phyloP scores from a whole-genome alignment of 495 filamentous ascomycete genomes.

The Penicillium cataractarum region DNA sequence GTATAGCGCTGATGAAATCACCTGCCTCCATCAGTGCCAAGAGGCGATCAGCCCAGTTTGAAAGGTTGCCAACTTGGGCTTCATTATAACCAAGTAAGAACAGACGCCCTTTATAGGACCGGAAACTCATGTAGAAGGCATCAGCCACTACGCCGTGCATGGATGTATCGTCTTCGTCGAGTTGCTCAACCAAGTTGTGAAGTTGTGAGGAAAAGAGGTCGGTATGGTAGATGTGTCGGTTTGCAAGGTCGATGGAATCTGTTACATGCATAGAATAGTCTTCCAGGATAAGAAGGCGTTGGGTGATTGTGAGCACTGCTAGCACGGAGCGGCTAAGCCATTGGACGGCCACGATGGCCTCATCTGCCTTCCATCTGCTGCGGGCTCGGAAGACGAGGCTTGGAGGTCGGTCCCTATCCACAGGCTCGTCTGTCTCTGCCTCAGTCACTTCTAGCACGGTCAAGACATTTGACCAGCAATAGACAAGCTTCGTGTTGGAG shows the following conservation, averaged over 20 bases:
- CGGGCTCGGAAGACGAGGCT: slow-evolving; percentile 78
- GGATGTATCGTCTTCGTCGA: slow-evolving; percentile 83
- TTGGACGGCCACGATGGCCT: slow-evolving; percentile 94
- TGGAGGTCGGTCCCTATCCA: slow-evolving; percentile 68
- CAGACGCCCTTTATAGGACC: slow-evolving; percentile 88
- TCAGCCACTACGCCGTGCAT: slow-evolving; percentile 97
- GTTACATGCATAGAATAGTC: slow-evolving; percentile 86
- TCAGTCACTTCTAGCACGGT: slow-evolving; percentile 88
- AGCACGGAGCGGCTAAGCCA: slow-evolving; percentile 96
- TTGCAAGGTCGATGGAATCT: slow-evolving; percentile 88
- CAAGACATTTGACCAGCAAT: slow-evolving; percentile 96
- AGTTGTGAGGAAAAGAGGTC: slow-evolving; percentile 88
- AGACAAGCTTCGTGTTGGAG: slow-evolving; percentile 76
- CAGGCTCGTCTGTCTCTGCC: slow-evolving; percentile 62
- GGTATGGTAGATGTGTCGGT: slow-evolving; percentile 88
- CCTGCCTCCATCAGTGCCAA: slow-evolving; percentile 94
- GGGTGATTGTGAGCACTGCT: slow-evolving; percentile 88
- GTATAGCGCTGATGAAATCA: slow-evolving; percentile 88
- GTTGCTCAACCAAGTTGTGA: slow-evolving; percentile 78
- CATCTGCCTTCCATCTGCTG: slow-evolving; percentile 89
- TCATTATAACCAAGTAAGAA: slow-evolving; percentile 93
- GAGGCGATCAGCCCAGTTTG: slow-evolving; percentile 98
- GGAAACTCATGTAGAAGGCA: slow-evolving; percentile 97
- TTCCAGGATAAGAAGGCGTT: slow-evolving; percentile 89
- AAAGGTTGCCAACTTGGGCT: slow-evolving; percentile 82